These are phyloP conservation scores for Pezicula carpinea DNA, from an alignment of 2,329 filamentous ascomycete genomes.

Conservation along the genomic window DNA sequence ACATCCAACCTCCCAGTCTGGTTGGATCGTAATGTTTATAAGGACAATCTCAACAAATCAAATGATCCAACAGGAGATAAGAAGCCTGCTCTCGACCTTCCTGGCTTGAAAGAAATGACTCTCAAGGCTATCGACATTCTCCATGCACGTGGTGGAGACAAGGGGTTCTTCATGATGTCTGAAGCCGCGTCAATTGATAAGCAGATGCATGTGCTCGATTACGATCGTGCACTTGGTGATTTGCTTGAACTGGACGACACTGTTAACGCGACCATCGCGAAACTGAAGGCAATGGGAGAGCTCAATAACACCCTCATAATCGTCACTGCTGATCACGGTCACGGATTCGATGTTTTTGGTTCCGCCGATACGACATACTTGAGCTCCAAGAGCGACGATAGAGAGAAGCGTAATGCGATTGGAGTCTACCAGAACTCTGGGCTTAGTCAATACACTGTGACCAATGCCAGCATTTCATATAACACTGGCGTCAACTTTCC, in stretches of 20 bases:
- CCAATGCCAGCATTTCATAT: conserved; percentile 56
- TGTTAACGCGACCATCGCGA: conserved; percentile 66
- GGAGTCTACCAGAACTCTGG: conserved; percentile 72
- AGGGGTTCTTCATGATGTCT: conserved; percentile 84
- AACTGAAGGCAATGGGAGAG: conserved; percentile 60
- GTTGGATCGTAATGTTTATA: conserved; percentile 82
- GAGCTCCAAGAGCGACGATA: conserved; percentile 56
- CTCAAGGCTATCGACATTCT: conserved; percentile 80
- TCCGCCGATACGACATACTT: conserved; percentile 78
- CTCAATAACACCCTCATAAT: conserved; percentile 74
- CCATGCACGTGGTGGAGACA: conserved; percentile 57
- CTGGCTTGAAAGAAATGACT: conserved; percentile 85
- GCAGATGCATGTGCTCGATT: conserved; percentile 83
- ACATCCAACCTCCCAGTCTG: conserved; percentile 73
- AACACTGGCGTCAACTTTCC: conserved; percentile 73
- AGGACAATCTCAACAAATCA: conserved; percentile 58
- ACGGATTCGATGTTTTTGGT: conserved; percentile 85
- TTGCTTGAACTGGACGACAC: conserved; percentile 84
- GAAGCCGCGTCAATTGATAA: conserved; percentile 85
- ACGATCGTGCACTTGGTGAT: conserved; percentile 79
- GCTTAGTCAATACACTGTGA: conserved; percentile 66
- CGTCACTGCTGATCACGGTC: conserved; percentile 83
- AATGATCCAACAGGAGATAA: conserved; percentile 66
- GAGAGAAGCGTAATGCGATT: conserved; percentile 70
- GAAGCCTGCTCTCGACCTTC: conserved; percentile 65